Percentiles rank a stretch among this genome's conserved stretches.
These are phyloP conservation scores for Penicillium sp. DNA, from an alignment of 2,329 filamentous ascomycete genomes.

Conservation along the genomic window DNA sequence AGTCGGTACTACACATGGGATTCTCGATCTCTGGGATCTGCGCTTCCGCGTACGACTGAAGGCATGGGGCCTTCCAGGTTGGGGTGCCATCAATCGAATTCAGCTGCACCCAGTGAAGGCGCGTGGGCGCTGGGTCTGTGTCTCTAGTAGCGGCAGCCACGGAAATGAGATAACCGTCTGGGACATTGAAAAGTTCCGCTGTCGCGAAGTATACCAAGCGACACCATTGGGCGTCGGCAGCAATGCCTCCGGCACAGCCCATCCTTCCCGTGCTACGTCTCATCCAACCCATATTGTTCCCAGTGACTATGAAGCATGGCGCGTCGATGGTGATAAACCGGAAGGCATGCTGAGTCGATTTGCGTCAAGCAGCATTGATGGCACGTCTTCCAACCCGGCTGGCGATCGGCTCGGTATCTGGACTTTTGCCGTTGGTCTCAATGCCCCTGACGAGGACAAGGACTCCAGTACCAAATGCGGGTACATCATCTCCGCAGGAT, in stretches of 20 bases:
- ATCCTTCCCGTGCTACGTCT: constrained; percentile 52
- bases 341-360: constrained; percentile 87
- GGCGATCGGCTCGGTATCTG: constrained; percentile 60
- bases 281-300: constrained; percentile 24
- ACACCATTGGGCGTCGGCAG: constrained; percentile 39
- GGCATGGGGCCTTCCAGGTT: constrained; percentile 83
- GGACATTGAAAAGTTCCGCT: constrained; percentile 89
- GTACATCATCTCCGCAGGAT: constrained; percentile 84
- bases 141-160: constrained; percentile 81
- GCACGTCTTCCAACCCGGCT: constrained; percentile 12
- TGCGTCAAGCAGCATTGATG: constrained; percentile 52
- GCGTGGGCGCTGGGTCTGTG: constrained; percentile 80
- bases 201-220: constrained; percentile 81
- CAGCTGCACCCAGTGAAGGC: constrained; percentile 76
- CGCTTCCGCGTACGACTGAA: constrained; percentile 88
- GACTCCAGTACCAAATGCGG: constrained; percentile 64
- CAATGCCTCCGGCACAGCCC: constrained; percentile 39
- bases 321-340: constrained; percentile 84
- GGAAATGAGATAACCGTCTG: constrained; percentile 86
- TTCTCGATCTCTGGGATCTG: constrained; percentile 92
- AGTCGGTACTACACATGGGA: constrained; percentile 87
- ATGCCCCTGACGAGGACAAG: constrained; percentile 66
- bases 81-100: constrained; percentile 77
- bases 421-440: constrained; percentile 72
- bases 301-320: constrained; percentile 78